A percentile compares a stretch with the other conserved stretches of the same genome.
Conservation (phyloP, 2,329 filamentous ascomycete genomes). For the Beauveria rudraprayagi region DNA sequence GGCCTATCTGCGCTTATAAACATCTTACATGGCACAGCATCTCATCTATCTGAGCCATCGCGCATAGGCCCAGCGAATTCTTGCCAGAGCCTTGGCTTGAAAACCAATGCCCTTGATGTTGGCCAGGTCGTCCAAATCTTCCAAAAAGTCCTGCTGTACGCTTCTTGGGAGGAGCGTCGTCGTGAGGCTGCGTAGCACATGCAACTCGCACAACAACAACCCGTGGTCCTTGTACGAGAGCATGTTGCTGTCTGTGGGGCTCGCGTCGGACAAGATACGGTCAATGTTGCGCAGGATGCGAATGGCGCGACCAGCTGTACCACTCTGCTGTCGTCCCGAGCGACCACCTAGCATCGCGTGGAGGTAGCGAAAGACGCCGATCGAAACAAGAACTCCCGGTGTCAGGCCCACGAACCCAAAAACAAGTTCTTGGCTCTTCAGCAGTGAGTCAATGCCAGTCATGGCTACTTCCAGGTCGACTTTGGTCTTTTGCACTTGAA, state of each 20-base stretch:
- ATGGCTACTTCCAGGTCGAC: constrained; percentile 96
- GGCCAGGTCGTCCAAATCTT: constrained; percentile 79
- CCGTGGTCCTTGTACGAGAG: constrained; percentile 91
- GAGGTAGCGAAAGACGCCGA: constrained; percentile 67
- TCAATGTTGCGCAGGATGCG: constrained; percentile 83
- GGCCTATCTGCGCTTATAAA: background rate
- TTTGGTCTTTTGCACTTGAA: constrained; percentile 98
- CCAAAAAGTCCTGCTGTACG: constrained; percentile 74
- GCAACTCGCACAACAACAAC: constrained; percentile 80
- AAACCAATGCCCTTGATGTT: constrained; percentile 72
- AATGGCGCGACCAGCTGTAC: constrained; percentile 61
- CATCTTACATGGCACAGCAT: background rate
- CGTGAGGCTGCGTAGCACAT: constrained; percentile 62
- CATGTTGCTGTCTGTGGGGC: constrained; percentile 62
- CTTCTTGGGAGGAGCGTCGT: constrained; percentile 59
- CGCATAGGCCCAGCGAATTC: constrained; percentile 85
- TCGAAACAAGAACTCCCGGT: constrained; percentile 80
- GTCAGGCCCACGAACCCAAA: constrained; percentile 97
- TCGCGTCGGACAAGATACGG: constrained; percentile 62
- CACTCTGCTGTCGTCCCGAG: constrained; percentile 56
- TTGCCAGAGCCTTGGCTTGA: constrained; percentile 70
- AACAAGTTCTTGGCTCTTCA: constrained; percentile 93
- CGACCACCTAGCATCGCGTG: constrained; percentile 61
- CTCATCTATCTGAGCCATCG: constrained; percentile 52
- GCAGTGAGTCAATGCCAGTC: constrained; percentile 84